Evolutionary conservation across 257 asterid species (phyloP).

Genomic region (Solanum chiquidenum): DNA sequence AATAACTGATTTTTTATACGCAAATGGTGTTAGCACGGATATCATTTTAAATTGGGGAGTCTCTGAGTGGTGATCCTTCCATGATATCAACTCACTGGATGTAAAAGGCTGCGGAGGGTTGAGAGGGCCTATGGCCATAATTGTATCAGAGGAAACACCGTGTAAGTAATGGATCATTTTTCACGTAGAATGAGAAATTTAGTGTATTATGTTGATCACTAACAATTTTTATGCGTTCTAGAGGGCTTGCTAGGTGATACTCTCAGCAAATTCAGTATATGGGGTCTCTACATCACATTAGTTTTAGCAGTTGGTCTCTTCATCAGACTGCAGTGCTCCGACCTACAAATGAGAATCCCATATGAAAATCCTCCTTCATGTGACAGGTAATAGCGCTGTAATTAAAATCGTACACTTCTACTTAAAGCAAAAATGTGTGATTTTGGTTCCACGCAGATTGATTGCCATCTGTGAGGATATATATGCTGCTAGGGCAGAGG

Average conservation of each 20-base stretch:
- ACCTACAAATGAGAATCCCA: slow-evolving; percentile 94
- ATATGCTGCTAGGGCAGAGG: slow-evolving; percentile 96
- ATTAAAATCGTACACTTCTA: not conserved
- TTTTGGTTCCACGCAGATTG: slow-evolving; percentile 39
- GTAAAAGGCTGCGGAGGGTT: slow-evolving; percentile 53
- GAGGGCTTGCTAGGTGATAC: slow-evolving; percentile 98
- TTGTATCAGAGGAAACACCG: slow-evolving; percentile 97
- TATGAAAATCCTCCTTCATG: slow-evolving; percentile 94
- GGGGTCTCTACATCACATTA: slow-evolving; percentile 98
- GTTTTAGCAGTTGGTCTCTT: slow-evolving; percentile 98
- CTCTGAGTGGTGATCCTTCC: slow-evolving; percentile 89
- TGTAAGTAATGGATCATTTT: slow-evolving; percentile 41
- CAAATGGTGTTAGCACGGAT: slow-evolving; percentile 63
- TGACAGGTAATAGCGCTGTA: slow-evolving; percentile 50
- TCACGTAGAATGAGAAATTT: not conserved
- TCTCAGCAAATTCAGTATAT: slow-evolving; percentile 95
- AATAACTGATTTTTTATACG: slow-evolving; percentile 25
- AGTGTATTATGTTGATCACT: slow-evolving; percentile 1
- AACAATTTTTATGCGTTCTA: slow-evolving; percentile 17
- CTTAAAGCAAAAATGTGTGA: not conserved
- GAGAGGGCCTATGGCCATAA: slow-evolving; percentile 84
- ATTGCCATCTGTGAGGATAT: slow-evolving; percentile 96
- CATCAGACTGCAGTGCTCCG: slow-evolving; percentile 89
- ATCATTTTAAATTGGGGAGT: slow-evolving; percentile 52
- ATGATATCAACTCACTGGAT: slow-evolving; percentile 44